Conservation (phyloP, 2,329 filamentous ascomycete species). For the Sporothrix globosa region DNA sequence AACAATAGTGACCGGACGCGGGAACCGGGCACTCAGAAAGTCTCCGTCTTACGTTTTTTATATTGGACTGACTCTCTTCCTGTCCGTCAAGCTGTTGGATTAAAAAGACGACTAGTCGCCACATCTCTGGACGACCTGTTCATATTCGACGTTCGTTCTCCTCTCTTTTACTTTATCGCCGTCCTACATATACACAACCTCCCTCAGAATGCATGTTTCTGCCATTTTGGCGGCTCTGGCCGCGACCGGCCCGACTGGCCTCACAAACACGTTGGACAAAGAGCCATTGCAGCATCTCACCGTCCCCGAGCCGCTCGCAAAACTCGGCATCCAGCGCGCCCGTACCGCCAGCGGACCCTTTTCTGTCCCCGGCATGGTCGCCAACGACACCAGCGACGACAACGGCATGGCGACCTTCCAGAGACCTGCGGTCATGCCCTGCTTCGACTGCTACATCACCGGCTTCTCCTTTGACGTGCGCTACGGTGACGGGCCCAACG, state of each 20-base stretch:
- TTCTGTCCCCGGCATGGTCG: slow-evolving; percentile 33
- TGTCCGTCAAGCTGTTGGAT: neutral
- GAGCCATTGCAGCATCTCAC: neutral
- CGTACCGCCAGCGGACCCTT: slow-evolving; percentile 37
- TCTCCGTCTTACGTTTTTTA: slow-evolving; percentile 19
- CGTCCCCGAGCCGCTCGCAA: neutral
- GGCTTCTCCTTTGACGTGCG: slow-evolving; percentile 39
- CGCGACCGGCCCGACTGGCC: slow-evolving; percentile 3
- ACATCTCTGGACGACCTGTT: neutral
- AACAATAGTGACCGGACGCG: neutral
- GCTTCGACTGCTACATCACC: slow-evolving; percentile 40
- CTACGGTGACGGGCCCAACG: slow-evolving; percentile 36
- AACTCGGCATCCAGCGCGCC: slow-evolving; percentile 35
- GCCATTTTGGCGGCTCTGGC: slow-evolving; percentile 6
- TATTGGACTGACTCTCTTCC: neutral
- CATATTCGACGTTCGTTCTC: neutral
- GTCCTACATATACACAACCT: neutral
- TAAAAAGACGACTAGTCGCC: neutral
- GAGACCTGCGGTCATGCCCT: slow-evolving; percentile 34
- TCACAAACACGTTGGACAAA: neutral
- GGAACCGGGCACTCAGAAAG: neutral
- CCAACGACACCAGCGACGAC: slow-evolving; percentile 30
- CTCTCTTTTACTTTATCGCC: neutral
- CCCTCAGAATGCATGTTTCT: slow-evolving; percentile 1
- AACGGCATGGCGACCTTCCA: slow-evolving; percentile 35